Evolutionary conservation across 208 protist genomes (phyloP), one percentile per base, ranked within the genome.

Genomic region (Leishmania braziliensis): DNA sequence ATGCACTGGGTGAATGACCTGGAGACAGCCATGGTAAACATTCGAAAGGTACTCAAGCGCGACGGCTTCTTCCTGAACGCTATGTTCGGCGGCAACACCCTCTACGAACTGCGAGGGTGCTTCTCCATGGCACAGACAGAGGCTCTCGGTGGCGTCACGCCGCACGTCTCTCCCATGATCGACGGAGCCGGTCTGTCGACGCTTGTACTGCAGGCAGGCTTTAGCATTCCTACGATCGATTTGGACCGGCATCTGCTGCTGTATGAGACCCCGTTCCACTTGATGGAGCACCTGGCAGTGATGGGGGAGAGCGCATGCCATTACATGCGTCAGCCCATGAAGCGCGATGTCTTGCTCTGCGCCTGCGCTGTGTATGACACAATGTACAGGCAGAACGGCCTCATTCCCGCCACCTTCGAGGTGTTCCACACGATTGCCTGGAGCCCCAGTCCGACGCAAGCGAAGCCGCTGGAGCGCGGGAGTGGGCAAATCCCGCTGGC

Each of bases 1-100:
- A 93, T 98, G 92, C 95, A 98, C 82, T 98, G 95, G 95, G 93
- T 97, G 56, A 98, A 98, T 78, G 93, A 98, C 77, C 82, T 98
- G 29, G 92, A 98, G 84, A 93, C 87, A 43, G 79, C 90, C 1
- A 93, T 96, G 88, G 88, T 92, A 62, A 93, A 97, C 73, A 89
- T 97, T 18, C 89, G 92, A 26, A 86, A 90, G 53, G 85, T 95
- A 48, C 89, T 98, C 50, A 98, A 98, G 80, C 89, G 82, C 26
- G 96, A 98, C 80, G 96, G 95, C 23, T 95, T 97, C 80, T 84
- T 98, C 65, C 75, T 98, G 68, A 86, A 86, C 69, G 87, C 79
- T 70, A 95, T 98, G 92, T 95, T 98, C 77, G 96, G 96, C 60
- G 96, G 94, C 78, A 97, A 98, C 85, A 98, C 96, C 18, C 92